These are phyloP conservation scores for Phlyctochytrium bullatum DNA, from an alignment of 192 early-diverging fungal genomes.

Conservation along the genomic window DNA sequence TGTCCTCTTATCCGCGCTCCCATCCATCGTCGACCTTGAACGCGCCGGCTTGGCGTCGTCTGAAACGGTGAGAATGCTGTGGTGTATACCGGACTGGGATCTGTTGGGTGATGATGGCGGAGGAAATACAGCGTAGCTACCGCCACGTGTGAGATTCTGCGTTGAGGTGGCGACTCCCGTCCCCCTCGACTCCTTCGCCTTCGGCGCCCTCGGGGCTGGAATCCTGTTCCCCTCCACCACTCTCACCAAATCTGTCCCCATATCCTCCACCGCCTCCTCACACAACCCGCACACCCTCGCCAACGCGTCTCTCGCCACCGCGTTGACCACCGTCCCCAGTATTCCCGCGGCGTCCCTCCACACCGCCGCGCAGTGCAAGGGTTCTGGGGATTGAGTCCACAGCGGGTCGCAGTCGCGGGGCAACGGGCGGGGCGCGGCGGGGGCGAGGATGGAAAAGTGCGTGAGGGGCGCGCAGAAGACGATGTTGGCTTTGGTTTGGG, in stretches of 20 bases:
- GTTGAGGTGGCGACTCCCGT: background rate
- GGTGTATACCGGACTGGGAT: background rate
- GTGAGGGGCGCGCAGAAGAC: background rate
- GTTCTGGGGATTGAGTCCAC: too few relatives aligned
- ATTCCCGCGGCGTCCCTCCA: too few relatives aligned
- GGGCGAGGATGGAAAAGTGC: background rate
- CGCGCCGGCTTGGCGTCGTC: too few relatives aligned
- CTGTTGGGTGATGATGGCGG: background rate
- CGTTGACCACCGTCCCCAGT: too few relatives aligned
- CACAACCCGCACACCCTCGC: background rate
- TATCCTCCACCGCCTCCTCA: background rate
- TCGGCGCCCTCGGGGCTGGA: background rate
- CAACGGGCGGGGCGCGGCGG: background rate
- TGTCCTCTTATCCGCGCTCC: too few relatives aligned
- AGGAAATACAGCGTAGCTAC: background rate
- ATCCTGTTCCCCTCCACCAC: background rate
- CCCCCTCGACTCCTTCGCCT: too few relatives aligned
- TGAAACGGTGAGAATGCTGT: too few relatives aligned
- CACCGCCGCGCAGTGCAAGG: too few relatives aligned
- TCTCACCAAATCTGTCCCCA: background rate
- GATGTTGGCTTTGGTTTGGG: background rate
- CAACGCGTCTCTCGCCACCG: background rate
- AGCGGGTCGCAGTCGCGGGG: background rate
- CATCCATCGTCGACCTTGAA: too few relatives aligned
- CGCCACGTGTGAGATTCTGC: background rate